These are phyloP conservation scores for Cyclotella choctawhatcheeana DNA, from an alignment of 108 stramenopile species.

Conservation along the genomic window DNA sequence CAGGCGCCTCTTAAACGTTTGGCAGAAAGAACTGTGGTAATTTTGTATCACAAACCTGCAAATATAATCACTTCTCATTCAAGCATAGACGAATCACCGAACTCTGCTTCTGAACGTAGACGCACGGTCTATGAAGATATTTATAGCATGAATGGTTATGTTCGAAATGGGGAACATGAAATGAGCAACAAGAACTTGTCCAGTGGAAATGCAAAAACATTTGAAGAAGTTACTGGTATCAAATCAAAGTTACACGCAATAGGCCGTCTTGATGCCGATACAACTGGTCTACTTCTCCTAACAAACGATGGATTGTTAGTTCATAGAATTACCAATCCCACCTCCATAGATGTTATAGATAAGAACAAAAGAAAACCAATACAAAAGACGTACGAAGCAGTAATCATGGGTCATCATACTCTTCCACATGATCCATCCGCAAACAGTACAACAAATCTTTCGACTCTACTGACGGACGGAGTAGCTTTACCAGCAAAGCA, in stretches of 20 bases:
- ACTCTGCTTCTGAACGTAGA: slow-evolving; percentile 14
- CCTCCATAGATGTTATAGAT: slow-evolving; percentile 25
- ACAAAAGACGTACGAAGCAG: slow-evolving; percentile 66
- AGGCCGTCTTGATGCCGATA: slow-evolving; percentile 73
- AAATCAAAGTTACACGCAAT: slow-evolving; percentile 70
- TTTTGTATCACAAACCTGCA: slow-evolving; percentile 68
- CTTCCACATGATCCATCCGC: slow-evolving; percentile 20
- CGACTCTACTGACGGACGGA: slow-evolving; percentile 38
- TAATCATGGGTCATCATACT: slow-evolving; percentile 71
- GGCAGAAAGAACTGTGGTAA: slow-evolving; percentile 63
- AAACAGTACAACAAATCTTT: too few species aligned
- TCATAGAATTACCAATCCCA: slow-evolving; percentile 70
- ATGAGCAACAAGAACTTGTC: too few species aligned
- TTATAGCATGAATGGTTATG: slow-evolving; percentile 54
- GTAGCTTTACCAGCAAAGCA: slow-evolving; percentile 63
- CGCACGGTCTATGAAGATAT: slow-evolving; percentile 68
- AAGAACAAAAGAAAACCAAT: slow-evolving; percentile 10
- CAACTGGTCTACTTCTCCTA: slow-evolving; percentile 66
- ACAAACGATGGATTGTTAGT: slow-evolving; percentile 75
- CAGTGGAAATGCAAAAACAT: slow-evolving; percentile 1
- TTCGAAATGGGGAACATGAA: neutral
- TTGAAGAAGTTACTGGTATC: slow-evolving; percentile 59
- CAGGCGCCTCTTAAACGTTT: too few species aligned
- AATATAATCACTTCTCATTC: slow-evolving; percentile 73
- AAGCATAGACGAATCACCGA: slow-evolving; percentile 38